phyloP scores from a whole-genome alignment of 768 basidiomycete genomes.

The Cantharellus anzutake region DNA sequence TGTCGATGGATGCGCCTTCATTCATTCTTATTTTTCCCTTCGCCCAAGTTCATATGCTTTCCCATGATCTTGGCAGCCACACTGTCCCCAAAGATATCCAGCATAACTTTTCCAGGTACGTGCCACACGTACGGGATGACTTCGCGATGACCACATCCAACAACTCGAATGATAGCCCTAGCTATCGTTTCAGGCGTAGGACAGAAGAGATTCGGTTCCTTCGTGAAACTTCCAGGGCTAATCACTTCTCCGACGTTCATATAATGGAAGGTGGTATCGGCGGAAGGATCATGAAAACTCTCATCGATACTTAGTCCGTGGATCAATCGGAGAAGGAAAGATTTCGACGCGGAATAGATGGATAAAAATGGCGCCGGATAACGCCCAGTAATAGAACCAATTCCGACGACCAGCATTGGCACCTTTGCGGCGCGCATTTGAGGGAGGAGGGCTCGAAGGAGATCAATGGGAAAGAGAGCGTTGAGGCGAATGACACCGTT shows the following conservation, averaged over 20 bases:
- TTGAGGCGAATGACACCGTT: neutral
- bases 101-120: neutral
- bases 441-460: neutral
- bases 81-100: neutral
- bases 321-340: neutral
- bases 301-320: neutral
- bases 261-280: neutral
- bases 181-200: neutral
- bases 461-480: neutral
- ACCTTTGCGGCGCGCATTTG: neutral
- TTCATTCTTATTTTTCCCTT: neutral
- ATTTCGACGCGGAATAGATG: neutral
- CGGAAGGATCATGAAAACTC: neutral
- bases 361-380: neutral
- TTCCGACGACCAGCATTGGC: neutral
- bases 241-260: neutral
- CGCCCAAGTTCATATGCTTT: neutral
- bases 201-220: neutral
- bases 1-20: neutral
- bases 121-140: neutral
- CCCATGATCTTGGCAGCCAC: neutral
- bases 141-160: neutral
- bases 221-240: neutral
- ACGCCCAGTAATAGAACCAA: neutral
- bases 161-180: neutral